Evolutionary conservation across 2,329 filamentous ascomycete species (phyloP).

Genomic region (Bipolaris cookei): DNA sequence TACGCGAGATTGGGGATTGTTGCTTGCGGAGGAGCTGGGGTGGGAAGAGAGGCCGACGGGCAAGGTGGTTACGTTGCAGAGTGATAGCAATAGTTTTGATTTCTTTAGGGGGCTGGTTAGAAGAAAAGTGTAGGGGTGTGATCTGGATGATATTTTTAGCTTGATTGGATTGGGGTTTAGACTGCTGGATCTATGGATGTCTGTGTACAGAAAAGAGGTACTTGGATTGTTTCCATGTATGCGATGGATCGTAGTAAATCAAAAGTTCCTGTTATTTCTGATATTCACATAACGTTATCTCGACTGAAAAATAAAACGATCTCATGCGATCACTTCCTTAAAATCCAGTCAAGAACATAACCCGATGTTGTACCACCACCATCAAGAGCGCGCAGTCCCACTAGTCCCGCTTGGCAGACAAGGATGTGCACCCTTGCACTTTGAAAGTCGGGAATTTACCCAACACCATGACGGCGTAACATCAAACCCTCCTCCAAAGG

Average conservation of each 20-base stretch:
- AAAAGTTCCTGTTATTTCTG: too few relatives aligned
- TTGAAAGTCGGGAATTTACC: slow-evolving; percentile 1
- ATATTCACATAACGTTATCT: too few relatives aligned
- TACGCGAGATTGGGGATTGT: slow-evolving; percentile 86
- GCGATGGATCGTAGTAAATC: too few relatives aligned
- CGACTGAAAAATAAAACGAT: too few relatives aligned
- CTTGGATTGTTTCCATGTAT: too few relatives aligned
- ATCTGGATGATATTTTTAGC: too few relatives aligned
- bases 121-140: slow-evolving; percentile 68
- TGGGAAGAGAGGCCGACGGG: slow-evolving; percentile 76
- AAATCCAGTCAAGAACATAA: background rate
- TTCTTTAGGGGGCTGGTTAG: slow-evolving; percentile 89
- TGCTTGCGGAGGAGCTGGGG: slow-evolving; percentile 83
- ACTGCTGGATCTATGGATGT: background rate
- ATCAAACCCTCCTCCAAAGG: background rate
- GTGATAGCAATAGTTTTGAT: slow-evolving; percentile 98
- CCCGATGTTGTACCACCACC: too few relatives aligned
- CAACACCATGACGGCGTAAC: slow-evolving; percentile 2
- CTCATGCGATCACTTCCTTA: too few relatives aligned
- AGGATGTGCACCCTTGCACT: background rate
- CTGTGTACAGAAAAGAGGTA: too few relatives aligned
- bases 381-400: background rate
- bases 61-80: slow-evolving; percentile 82
- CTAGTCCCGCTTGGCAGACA: slow-evolving; percentile 8
- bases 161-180: too few relatives aligned